phyloP scores from a whole-genome alignment of 176 grass and related monocot species.

The Carex cristatella region DNA sequence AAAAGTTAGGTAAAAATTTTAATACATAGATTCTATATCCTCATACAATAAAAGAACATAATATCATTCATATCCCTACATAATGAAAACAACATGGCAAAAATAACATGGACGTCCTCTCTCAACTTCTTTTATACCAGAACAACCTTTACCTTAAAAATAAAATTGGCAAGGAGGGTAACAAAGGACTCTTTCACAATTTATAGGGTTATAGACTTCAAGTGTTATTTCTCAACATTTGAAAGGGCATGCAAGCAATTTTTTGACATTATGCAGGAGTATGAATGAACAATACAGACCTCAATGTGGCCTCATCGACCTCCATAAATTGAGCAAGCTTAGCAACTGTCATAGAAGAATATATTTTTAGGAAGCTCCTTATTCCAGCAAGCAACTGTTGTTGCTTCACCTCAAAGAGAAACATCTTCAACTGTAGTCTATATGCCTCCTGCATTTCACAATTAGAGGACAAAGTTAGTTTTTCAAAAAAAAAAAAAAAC shows the following conservation, averaged over 20 bases:
- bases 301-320: conserved; percentile 78
- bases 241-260: background rate
- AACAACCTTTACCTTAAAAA: background rate
- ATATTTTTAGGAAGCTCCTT: conserved; percentile 75
- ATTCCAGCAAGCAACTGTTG: conserved; percentile 84
- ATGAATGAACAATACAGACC: conserved; percentile 36
- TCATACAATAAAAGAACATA: background rate
- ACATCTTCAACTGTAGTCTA: conserved; percentile 91
- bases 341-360: conserved; percentile 75
- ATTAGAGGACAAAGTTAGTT: background rate
- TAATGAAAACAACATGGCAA: background rate
- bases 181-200: background rate
- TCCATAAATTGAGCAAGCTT: conserved; percentile 98
- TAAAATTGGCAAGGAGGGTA: background rate
- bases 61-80: background rate
- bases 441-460: conserved; percentile 65
- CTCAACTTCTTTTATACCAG: background rate
- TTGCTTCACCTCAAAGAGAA: conserved; percentile 98
- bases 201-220: background rate
- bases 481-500: background rate
- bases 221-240: background rate
- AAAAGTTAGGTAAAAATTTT: background rate
- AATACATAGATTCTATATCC: background rate
- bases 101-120: background rate
- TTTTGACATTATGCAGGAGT: background rate